Conservation (phyloP, 352 stramenopile genomes). For the Phytopythium montanum region DNA sequence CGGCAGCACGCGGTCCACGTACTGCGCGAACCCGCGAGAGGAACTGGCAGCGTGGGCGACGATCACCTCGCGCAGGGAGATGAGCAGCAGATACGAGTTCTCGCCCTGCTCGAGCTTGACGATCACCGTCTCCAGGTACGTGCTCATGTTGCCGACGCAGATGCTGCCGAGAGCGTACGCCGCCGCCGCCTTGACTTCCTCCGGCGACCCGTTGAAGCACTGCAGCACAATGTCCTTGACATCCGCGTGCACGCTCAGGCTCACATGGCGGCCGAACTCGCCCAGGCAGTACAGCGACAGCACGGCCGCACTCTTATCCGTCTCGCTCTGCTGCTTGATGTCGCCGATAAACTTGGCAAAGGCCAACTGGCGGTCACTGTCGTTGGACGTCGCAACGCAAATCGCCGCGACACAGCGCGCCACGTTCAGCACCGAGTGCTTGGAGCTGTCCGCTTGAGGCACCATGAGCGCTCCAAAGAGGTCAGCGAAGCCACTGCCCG, state of each 20-base stretch:
- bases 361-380: constrained; percentile 55
- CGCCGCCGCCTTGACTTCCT: constrained; percentile 96
- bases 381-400: constrained; percentile 47
- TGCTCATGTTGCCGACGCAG: constrained; percentile 91
- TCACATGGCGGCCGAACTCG: constrained; percentile 92
- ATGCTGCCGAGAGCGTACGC: constrained; percentile 96
- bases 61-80: constrained; percentile 96
- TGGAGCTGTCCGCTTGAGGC: constrained; percentile 58
- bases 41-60: constrained; percentile 60
- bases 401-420: constrained; percentile 91
- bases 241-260: constrained; percentile 81
- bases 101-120: constrained; percentile 85
- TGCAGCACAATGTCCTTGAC: constrained; percentile 89
- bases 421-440: constrained; percentile 94
- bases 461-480: constrained; percentile 84
- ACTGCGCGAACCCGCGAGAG: constrained; percentile 58
- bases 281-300: constrained; percentile 93
- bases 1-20: constrained; percentile 89
- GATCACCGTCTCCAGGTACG: constrained; percentile 92
- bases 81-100: constrained; percentile 97
- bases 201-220: constrained; percentile 80
- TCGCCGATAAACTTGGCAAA: constrained; percentile 75
- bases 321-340: constrained; percentile 56
- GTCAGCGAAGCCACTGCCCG: constrained; percentile 75
- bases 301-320: constrained; percentile 51